These are phyloP conservation scores for Periconia sp. DNA, from an alignment of 2,329 filamentous ascomycete species.

Conservation along the genomic window DNA sequence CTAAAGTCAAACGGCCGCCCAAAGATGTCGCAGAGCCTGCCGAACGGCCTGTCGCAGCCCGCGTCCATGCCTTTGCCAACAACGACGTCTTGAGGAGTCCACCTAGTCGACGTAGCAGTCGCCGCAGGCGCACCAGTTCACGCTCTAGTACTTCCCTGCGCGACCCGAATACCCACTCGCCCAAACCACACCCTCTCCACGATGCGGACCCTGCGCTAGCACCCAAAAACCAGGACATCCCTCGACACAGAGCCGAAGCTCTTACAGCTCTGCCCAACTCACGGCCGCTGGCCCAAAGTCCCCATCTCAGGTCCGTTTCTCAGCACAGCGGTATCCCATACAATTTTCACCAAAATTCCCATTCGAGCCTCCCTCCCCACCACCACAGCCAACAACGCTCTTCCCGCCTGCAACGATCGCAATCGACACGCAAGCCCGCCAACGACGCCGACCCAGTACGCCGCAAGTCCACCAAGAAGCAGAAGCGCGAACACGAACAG, in stretches of 20 bases:
- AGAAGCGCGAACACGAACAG: slow-evolving; percentile 66
- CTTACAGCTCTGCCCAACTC: slow-evolving; percentile 51
- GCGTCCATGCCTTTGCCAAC: slow-evolving; percentile 20
- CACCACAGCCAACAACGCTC: slow-evolving; percentile 38
- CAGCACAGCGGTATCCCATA: slow-evolving; percentile 47
- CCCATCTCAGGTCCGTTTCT: slow-evolving; percentile 50
- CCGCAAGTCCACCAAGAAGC: slow-evolving; percentile 72
- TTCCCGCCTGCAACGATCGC: slow-evolving; percentile 47
- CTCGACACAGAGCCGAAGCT: slow-evolving; percentile 42
- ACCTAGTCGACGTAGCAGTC: slow-evolving; percentile 31
- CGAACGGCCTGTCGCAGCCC: slow-evolving; percentile 50
- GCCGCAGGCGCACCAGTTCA: slow-evolving; percentile 33
- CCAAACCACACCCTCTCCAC: slow-evolving; percentile 15
- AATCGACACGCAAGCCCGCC: slow-evolving; percentile 58
- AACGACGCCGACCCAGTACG: slow-evolving; percentile 60
- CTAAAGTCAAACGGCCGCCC: slow-evolving; percentile 46
- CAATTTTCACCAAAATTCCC: slow-evolving; percentile 45
- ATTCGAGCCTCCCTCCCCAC: slow-evolving; percentile 38
- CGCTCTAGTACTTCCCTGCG: slow-evolving; percentile 35
- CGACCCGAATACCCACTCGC: slow-evolving; percentile 31
- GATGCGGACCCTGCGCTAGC: slow-evolving; percentile 15
- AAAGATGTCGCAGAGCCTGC: slow-evolving; percentile 51
- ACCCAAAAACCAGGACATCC: slow-evolving; percentile 19
- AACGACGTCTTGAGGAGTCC: slow-evolving; percentile 21
- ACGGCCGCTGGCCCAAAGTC: slow-evolving; percentile 47